Conservation (phyloP, 371 early-diverging fungal species). For the Fennellomyces sp. region DNA sequence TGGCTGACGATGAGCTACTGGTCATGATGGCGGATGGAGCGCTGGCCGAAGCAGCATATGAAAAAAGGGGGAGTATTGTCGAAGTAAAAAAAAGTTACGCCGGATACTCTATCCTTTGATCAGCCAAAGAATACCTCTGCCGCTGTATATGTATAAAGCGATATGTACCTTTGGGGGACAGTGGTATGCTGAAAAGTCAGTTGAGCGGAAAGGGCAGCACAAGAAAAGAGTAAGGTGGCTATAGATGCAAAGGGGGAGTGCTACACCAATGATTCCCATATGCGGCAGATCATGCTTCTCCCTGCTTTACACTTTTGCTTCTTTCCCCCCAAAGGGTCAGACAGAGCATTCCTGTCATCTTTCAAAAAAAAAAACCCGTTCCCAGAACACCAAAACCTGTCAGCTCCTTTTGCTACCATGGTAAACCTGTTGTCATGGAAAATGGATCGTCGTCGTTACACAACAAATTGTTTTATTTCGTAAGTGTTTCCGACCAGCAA, state of each 20-base stretch:
- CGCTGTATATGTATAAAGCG: too few relatives aligned
- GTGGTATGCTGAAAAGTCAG: not conserved
- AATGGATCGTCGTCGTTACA: not conserved
- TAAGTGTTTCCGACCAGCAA: conserved; percentile 61
- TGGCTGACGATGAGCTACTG: conserved; percentile 15
- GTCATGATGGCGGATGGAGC: conserved; percentile 9
- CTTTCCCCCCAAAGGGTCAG: not conserved
- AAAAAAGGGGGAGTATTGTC: not conserved
- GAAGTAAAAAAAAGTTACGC: not conserved
- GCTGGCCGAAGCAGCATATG: conserved; percentile 4
- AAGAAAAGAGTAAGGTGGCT: not conserved
- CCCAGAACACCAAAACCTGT: not conserved
- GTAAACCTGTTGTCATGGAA: too few relatives aligned
- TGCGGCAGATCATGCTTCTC: not conserved
- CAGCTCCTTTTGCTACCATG: not conserved
- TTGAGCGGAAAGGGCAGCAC: not conserved
- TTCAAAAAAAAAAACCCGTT: not conserved
- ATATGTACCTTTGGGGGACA: not conserved
- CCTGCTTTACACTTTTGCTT: not conserved
- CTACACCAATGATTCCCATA: not conserved
- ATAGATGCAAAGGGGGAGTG: not conserved
- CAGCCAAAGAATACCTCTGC: too few relatives aligned
- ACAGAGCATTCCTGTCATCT: not conserved
- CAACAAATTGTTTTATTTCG: not conserved
- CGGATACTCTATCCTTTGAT: too few relatives aligned